Evolutionary conservation across 495 filamentous ascomycete species (phyloP).

Genomic region (Neurospora sp.): DNA sequence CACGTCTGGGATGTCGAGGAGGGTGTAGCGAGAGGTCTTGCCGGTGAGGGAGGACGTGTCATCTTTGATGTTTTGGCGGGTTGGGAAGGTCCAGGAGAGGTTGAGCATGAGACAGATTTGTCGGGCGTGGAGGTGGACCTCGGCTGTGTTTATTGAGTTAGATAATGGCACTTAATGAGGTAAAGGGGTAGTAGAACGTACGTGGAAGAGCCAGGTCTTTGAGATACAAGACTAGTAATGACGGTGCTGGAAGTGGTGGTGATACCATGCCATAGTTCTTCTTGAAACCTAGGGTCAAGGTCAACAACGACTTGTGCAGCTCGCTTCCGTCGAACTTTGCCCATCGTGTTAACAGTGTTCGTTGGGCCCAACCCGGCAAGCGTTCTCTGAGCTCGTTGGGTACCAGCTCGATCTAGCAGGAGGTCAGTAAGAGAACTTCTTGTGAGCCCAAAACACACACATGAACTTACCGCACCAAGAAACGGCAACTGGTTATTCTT

Average conservation of each 20-base stretch:
- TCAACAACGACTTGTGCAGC: slow-evolving; percentile 53
- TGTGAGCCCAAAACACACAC: too few relatives aligned
- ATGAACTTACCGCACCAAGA: slow-evolving; percentile 26
- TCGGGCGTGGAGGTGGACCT: slow-evolving; percentile 55
- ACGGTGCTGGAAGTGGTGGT: slow-evolving; percentile 58
- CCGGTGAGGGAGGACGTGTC: background rate
- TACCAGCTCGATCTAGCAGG: slow-evolving; percentile 33
- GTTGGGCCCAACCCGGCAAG: slow-evolving; percentile 49
- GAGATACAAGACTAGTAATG: slow-evolving; percentile 59
- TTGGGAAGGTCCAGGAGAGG: slow-evolving; percentile 47
- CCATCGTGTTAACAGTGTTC: slow-evolving; percentile 43
- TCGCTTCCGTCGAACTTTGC: slow-evolving; percentile 35
- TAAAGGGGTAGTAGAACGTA: slow-evolving; percentile 31
- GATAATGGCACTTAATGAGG: background rate
- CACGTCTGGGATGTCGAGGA: slow-evolving; percentile 56
- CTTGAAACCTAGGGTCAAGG: slow-evolving; percentile 52
- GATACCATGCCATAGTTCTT: slow-evolving; percentile 59
- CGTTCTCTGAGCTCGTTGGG: slow-evolving; percentile 57
- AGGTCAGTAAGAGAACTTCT: background rate
- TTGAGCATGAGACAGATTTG: slow-evolving; percentile 47
- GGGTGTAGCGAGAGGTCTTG: slow-evolving; percentile 8
- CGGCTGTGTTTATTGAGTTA: slow-evolving; percentile 21
- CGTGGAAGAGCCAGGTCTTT: slow-evolving; percentile 67
- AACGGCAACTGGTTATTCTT: slow-evolving; percentile 31
- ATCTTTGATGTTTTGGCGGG: slow-evolving; percentile 11